These are phyloP conservation scores for Fusarium algeriense DNA, from an alignment of 2,329 filamentous ascomycete genomes.

Conservation along the genomic window DNA sequence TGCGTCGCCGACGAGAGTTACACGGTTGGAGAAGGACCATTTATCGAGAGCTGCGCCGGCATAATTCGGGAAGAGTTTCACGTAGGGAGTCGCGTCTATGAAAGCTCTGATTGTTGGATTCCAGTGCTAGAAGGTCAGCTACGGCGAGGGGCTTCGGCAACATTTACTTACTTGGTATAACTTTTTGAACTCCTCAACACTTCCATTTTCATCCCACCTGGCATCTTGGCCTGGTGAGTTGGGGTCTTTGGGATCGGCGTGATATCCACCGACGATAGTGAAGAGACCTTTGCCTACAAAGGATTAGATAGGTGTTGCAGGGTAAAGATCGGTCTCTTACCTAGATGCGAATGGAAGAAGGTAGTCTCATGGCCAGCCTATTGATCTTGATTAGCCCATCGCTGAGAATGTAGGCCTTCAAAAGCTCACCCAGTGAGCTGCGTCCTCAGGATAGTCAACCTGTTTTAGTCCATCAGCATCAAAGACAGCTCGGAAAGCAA, in stretches of 20 bases:
- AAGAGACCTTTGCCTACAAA: neutral
- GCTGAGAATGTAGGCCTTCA: accelerated
- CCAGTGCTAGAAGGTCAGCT: neutral
- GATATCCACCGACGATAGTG: neutral
- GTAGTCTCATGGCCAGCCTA: neutral
- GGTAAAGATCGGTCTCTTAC: accelerated
- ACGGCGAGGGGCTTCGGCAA: no score
- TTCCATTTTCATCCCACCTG: neutral
- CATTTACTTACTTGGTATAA: neutral
- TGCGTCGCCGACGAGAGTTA: slow-evolving; percentile 56
- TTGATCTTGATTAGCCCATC: neutral
- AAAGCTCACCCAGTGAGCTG: neutral
- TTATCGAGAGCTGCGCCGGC: slow-evolving; percentile 55
- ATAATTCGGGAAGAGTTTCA: slow-evolving; percentile 52
- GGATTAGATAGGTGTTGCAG: accelerated
- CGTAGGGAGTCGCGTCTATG: neutral
- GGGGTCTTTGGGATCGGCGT: neutral
- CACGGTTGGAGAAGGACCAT: slow-evolving; percentile 55
- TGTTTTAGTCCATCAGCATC: neutral
- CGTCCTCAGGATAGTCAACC: neutral
- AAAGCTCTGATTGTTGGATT: slow-evolving; percentile 51
- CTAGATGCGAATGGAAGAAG: neutral
- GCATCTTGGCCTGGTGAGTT: neutral
- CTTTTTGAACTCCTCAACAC: neutral
- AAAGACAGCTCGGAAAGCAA: neutral